Conservation (phyloP, 225 moss, liverwort and hornwort species). For the Climacium dendroides region DNA sequence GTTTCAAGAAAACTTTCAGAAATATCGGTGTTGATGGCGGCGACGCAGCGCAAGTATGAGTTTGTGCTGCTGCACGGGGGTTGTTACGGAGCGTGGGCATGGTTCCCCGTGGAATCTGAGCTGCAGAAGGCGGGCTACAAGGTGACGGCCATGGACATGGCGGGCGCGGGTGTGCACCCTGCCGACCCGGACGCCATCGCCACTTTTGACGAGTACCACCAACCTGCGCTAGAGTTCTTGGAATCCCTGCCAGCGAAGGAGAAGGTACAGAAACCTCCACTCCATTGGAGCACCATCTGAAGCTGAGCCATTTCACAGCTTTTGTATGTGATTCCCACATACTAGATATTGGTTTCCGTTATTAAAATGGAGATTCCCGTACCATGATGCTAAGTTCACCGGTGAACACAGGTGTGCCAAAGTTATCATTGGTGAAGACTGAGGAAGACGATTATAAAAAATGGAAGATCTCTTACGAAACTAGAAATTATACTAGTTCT, state of each 20-base stretch:
- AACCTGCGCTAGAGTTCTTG: background rate
- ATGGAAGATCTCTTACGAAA: background rate
- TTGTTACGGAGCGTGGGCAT: constrained; percentile 3
- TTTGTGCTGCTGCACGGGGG: constrained; percentile 1
- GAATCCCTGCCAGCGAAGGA: background rate
- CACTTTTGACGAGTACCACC: constrained; percentile 5
- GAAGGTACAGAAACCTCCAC: background rate
- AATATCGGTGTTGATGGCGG: background rate
- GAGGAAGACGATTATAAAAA: background rate
- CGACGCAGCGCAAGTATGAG: background rate
- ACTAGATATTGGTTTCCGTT: background rate
- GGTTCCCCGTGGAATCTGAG: background rate
- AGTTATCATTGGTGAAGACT: too few species aligned
- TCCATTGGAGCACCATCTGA: background rate
- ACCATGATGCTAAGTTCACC: background rate
- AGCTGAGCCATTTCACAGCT: background rate
- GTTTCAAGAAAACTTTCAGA: background rate
- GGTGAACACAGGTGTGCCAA: background rate
- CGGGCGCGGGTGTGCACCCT: background rate
- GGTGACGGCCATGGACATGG: constrained; percentile 6
- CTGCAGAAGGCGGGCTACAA: constrained; percentile 3
- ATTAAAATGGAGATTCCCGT: background rate
- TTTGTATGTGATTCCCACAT: background rate
- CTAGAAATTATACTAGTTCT: background rate
- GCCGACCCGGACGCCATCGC: constrained; percentile 4